phyloP scores from a whole-genome alignment of 257 asterid species.

The Nicotiana sylvestris region DNA sequence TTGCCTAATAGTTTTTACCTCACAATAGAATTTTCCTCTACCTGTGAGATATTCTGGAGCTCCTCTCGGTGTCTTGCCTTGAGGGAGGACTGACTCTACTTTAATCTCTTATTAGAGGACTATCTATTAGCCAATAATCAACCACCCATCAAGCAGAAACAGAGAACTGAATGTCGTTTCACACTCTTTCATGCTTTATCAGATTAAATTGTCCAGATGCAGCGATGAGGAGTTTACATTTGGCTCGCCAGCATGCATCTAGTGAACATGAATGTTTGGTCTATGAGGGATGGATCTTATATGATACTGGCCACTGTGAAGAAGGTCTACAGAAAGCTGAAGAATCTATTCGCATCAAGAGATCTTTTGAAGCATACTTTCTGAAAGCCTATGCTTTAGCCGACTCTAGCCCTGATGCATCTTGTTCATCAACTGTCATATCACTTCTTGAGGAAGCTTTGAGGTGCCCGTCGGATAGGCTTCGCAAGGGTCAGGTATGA shows the following conservation, averaged over 20 bases:
- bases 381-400: slow-evolving; percentile 99
- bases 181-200: slow-evolving; percentile 22
- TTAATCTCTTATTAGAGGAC: background rate
- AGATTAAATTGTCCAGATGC: slow-evolving; percentile 97
- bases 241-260: slow-evolving; percentile 88
- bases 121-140: background rate
- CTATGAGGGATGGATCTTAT: slow-evolving; percentile 97
- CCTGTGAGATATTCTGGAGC: background rate
- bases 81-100: background rate
- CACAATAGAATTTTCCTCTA: background rate
- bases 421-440: slow-evolving; percentile 83
- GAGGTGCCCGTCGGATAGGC: slow-evolving; percentile 96
- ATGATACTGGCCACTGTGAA: slow-evolving; percentile 93
- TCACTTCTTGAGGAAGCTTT: slow-evolving; percentile 95
- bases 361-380: slow-evolving; percentile 98
- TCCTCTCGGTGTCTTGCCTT: background rate
- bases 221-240: slow-evolving; percentile 94
- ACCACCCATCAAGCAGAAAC: background rate
- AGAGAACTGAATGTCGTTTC: background rate
- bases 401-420: slow-evolving; percentile 87
- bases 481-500: slow-evolving; percentile 97
- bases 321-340: slow-evolving; percentile 94
- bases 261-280: slow-evolving; percentile 86
- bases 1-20: slow-evolving; percentile 2
- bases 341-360: slow-evolving; percentile 81